phyloP scores from a whole-genome alignment of 75 land plant species.

The Sequoiadendron giganteum region DNA sequence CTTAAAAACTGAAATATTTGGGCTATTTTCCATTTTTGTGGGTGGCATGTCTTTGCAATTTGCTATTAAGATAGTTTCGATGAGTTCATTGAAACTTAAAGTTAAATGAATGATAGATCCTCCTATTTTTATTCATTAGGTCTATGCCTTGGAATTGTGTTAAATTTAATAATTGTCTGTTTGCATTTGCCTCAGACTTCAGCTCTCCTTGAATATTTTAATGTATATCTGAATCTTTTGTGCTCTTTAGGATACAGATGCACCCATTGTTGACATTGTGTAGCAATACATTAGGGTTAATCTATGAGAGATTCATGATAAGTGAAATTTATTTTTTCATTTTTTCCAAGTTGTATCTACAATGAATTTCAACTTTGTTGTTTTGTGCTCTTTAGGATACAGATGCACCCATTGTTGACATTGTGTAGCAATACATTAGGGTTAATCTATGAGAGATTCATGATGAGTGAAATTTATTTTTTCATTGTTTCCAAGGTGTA shows the following conservation, averaged over 20 bases:
- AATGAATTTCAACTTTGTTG: neutral
- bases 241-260: neutral
- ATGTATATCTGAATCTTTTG: neutral
- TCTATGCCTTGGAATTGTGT: too few species aligned
- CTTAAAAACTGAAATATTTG: too few species aligned
- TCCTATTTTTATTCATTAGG: too few species aligned
- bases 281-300: neutral
- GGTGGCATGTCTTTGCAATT: too few species aligned
- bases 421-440: neutral
- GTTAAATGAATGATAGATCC: too few species aligned
- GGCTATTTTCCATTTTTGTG: too few species aligned
- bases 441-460: neutral
- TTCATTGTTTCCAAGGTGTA: neutral
- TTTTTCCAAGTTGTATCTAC: neutral
- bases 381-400: too few species aligned
- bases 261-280: neutral
- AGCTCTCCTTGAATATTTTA: neutral
- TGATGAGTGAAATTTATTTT: neutral
- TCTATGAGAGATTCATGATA: neutral
- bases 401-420: neutral
- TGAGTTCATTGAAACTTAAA: too few species aligned
- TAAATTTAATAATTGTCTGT: too few species aligned
- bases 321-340: neutral
- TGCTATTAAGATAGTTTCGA: too few species aligned
- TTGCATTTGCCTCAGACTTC: too few species aligned